Percentiles rank a stretch among this genome's conserved stretches.
Conservation (phyloP, 73 alveolate genomes). For the Diophrys appendiculata region DNA sequence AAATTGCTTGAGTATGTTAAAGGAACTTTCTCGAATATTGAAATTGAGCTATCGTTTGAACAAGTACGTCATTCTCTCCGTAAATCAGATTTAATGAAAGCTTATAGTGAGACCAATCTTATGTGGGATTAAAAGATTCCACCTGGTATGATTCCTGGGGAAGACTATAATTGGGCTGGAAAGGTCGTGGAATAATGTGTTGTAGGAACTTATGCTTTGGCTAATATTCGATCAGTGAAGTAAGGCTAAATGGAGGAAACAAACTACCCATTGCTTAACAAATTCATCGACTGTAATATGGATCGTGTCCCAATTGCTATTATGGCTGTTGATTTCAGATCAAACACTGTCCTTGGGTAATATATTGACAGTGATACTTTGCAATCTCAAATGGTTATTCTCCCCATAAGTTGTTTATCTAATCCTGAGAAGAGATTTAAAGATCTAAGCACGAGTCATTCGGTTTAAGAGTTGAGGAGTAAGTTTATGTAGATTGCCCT, state of each 20-base stretch:
- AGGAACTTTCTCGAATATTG: slow-evolving; percentile 74
- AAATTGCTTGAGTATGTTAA: slow-evolving; percentile 82
- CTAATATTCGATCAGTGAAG: slow-evolving; percentile 37
- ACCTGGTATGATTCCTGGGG: slow-evolving; percentile 85
- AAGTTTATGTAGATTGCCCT: slow-evolving; percentile 3
- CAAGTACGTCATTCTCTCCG: slow-evolving; percentile 76
- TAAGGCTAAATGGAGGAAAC: slow-evolving; percentile 14
- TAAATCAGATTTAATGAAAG: slow-evolving; percentile 69
- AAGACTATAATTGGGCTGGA: slow-evolving; percentile 86
- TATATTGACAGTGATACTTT: slow-evolving; percentile 55
- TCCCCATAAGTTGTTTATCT: background rate
- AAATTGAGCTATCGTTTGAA: slow-evolving; percentile 83
- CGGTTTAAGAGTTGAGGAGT: slow-evolving; percentile 2
- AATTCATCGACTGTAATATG: slow-evolving; percentile 29
- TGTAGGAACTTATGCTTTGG: slow-evolving; percentile 76
- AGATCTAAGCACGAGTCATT: slow-evolving; percentile 28
- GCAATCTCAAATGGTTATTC: slow-evolving; percentile 13
- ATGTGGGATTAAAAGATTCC: slow-evolving; percentile 87
- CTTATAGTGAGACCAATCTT: slow-evolving; percentile 77
- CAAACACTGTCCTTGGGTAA: slow-evolving; percentile 48
- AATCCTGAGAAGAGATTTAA: slow-evolving; percentile 44
- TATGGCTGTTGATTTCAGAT: slow-evolving; percentile 40
- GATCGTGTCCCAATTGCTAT: too few relatives aligned
- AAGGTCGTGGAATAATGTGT: slow-evolving; percentile 79
- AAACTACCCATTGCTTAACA: slow-evolving; percentile 31